Conservation (phyloP, 768 basidiomycete species). For the Mycena crocata region DNA sequence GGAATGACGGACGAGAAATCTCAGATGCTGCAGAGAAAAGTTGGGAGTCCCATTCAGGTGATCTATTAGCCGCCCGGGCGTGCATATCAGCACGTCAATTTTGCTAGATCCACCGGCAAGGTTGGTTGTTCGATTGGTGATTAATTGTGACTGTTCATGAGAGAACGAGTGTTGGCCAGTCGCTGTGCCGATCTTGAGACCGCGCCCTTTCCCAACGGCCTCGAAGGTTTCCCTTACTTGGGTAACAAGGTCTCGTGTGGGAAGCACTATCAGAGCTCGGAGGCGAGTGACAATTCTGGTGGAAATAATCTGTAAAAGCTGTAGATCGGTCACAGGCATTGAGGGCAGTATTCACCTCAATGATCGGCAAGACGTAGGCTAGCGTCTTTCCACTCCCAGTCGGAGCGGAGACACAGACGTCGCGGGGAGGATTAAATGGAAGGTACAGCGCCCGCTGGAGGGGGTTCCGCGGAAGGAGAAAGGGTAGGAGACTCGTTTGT, state of each 20-base stretch:
- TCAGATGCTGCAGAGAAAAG: conserved; percentile 92
- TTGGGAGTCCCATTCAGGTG: conserved; percentile 90
- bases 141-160: conserved; percentile 87
- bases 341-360: conserved; percentile 68
- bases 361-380: conserved; percentile 93
- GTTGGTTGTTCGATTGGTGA: conserved; percentile 72
- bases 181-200: conserved; percentile 86
- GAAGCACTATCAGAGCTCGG: conserved; percentile 89
- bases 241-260: conserved; percentile 91
- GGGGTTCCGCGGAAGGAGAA: conserved; percentile 67
- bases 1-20: conserved; percentile 80
- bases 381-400: conserved; percentile 99
- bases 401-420: conserved; percentile 95
- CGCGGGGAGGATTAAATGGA: conserved; percentile 74
- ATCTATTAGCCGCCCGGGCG: conserved; percentile 95
- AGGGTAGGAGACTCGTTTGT: conserved; percentile 88
- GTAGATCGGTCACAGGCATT: background rate
- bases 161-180: conserved; percentile 96
- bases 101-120: conserved; percentile 89
- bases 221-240: conserved; percentile 97
- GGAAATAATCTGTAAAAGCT: conserved; percentile 68
- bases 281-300: conserved; percentile 82
- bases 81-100: conserved; percentile 94
- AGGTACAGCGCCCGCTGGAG: conserved; percentile 65
- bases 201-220: conserved; percentile 83